Conservation (phyloP, 805 yeast genomes). For the Saccharomycopsis sp. region DNA sequence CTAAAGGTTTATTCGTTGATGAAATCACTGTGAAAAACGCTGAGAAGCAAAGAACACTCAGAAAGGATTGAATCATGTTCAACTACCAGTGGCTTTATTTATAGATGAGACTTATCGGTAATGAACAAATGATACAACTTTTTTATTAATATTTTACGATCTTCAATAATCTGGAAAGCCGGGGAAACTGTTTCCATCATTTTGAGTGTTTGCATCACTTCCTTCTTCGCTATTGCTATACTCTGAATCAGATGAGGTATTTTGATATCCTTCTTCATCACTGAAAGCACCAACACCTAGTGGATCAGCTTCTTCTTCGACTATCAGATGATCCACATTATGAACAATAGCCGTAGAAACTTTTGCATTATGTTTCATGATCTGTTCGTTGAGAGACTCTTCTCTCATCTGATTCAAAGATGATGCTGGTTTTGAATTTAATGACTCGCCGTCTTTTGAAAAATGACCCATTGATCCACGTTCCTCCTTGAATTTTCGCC, state of each 20-base stretch:
- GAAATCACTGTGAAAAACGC: conserved; percentile 88
- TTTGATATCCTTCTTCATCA: conserved; percentile 17
- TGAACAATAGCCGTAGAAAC: not conserved
- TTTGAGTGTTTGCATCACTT: no score
- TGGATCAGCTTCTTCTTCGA: conserved; percentile 11
- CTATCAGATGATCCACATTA: conserved; percentile 13
- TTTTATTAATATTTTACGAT: no score
- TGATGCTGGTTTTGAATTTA: not conserved
- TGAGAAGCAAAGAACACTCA: conserved; percentile 86
- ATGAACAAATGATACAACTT: no score
- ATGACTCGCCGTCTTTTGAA: no score
- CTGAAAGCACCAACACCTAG: conserved; percentile 20
- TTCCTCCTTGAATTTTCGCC: no score
- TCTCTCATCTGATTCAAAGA: conserved; percentile 2
- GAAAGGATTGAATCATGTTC: conserved; percentile 52
- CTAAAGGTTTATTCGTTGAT: conserved; percentile 85
- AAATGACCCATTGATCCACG: no score
- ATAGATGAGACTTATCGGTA: no score
- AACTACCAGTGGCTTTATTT: no score
- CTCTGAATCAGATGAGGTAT: no score
- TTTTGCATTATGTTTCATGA: conserved; percentile 12
- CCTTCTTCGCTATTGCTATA: no score
- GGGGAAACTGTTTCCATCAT: no score
- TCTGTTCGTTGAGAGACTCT: conserved; percentile 11
- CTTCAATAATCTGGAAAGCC: no score